These are phyloP conservation scores for Kwoniella newhampshirensis DNA, from an alignment of 768 basidiomycete genomes.

Conservation along the genomic window DNA sequence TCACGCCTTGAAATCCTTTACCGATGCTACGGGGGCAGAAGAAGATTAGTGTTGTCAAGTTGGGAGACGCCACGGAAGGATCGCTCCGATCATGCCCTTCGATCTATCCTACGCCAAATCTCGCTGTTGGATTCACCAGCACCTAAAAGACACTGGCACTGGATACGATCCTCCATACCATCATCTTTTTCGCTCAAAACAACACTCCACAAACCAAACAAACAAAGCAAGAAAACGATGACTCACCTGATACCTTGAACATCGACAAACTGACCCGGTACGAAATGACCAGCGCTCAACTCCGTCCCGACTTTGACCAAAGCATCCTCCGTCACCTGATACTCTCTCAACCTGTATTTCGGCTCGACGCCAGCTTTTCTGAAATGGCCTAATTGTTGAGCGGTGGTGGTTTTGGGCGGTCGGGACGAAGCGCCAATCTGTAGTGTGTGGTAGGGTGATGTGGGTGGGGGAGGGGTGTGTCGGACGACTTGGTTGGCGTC, in stretches of 20 bases:
- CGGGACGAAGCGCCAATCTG: constrained; percentile 84
- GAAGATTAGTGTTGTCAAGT: background rate
- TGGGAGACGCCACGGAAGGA: no score
- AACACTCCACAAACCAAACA: no score
- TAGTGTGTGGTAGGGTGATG: constrained; percentile 73
- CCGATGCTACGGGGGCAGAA: constrained; percentile 65
- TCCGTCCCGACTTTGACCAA: constrained; percentile 86
- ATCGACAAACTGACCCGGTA: constrained; percentile 94
- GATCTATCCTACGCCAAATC: no score
- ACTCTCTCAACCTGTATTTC: constrained; percentile 80
- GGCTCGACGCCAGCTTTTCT: constrained; percentile 73
- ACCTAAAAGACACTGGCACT: no score
- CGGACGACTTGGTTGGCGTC: constrained; percentile 54
- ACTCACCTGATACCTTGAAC: constrained; percentile 85
- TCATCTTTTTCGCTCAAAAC: no score
- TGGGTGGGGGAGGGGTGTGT: constrained; percentile 36
- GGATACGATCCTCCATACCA: no score
- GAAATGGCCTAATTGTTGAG: constrained; percentile 87
- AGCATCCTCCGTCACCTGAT: constrained; percentile 82
- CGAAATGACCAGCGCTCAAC: constrained; percentile 88
- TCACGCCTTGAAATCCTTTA: constrained; percentile 93
- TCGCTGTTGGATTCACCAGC: no score
- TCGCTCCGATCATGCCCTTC: no score
- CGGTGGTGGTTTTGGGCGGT: constrained; percentile 68
- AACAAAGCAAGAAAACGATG: background rate